Conservation (phyloP, 257 asterid species). For the Solanum medicagineum region DNA sequence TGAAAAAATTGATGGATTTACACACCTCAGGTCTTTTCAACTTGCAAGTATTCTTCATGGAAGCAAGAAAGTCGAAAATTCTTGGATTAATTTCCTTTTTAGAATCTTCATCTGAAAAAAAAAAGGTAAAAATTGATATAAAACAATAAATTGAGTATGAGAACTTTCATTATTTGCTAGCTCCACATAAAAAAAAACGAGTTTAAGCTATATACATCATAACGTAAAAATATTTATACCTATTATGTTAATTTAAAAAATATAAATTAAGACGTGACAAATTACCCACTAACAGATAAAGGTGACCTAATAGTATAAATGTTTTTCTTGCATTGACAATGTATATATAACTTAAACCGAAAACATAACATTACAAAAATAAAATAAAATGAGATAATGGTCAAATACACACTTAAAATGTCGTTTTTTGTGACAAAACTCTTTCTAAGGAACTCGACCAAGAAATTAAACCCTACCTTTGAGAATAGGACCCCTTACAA, state of each 20-base stretch:
- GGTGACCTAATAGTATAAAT: background rate
- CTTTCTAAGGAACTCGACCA: no score
- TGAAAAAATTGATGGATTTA: background rate
- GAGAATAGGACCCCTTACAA: no score
- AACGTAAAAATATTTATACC: background rate
- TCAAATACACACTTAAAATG: background rate
- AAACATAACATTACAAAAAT: background rate
- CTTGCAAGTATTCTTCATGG: constrained; percentile 47
- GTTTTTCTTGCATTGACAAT: background rate
- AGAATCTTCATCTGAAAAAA: constrained; percentile 22
- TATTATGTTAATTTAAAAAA: no score
- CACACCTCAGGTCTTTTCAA: constrained; percentile 69
- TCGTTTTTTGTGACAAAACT: background rate
- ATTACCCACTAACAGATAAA: background rate
- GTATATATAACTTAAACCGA: constrained; percentile 1
- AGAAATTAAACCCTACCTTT: no score
- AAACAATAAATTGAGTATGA: background rate
- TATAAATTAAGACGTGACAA: no score
- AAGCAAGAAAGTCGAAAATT: constrained; percentile 39
- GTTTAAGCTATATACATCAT: background rate
- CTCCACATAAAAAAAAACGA: background rate
- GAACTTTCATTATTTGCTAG: background rate
- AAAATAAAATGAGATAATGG: background rate
- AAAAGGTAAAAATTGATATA: background rate
- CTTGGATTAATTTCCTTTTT: constrained; percentile 21